Evolutionary conservation across 345 rosid species (phyloP).

Genomic region (Syzygium jambos): DNA sequence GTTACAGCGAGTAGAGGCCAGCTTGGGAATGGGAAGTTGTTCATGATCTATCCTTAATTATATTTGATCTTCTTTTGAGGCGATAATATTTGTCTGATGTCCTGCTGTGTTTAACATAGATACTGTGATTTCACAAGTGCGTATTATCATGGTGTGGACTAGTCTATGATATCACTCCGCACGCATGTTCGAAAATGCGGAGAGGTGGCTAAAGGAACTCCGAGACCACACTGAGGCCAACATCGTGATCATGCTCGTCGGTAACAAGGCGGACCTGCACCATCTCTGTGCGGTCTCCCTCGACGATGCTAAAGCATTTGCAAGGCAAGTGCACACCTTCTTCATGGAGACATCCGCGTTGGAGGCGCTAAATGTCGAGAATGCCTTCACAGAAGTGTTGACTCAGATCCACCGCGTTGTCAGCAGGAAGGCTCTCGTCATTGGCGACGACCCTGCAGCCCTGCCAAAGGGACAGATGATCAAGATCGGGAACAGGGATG

Average conservation of each 20-base stretch:
- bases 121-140: slow-evolving; percentile 88
- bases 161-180: slow-evolving; percentile 76
- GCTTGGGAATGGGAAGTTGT: neutral
- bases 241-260: slow-evolving; percentile 81
- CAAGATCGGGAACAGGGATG: slow-evolving; percentile 49
- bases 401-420: slow-evolving; percentile 52
- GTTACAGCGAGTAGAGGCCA: no score
- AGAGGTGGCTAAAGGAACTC: slow-evolving; percentile 84
- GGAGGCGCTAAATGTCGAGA: slow-evolving; percentile 72
- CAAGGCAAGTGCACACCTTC: slow-evolving; percentile 55
- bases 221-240: slow-evolving; percentile 75
- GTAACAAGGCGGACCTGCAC: slow-evolving; percentile 84
- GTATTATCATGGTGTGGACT: slow-evolving; percentile 80
- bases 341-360: slow-evolving; percentile 85
- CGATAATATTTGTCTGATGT: neutral
- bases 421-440: slow-evolving; percentile 67
- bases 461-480: slow-evolving; percentile 68
- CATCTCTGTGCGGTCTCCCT: slow-evolving; percentile 40
- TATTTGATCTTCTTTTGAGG: neutral
- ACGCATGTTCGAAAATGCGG: slow-evolving; percentile 72
- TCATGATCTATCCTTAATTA: neutral
- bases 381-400: slow-evolving; percentile 65
- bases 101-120: slow-evolving; percentile 4
- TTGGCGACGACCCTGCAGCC: slow-evolving; percentile 66
- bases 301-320: slow-evolving; percentile 56